Percentiles rank a stretch among this genome's conserved stretches.
These are phyloP conservation scores for Paralagenidium karlingii DNA, from an alignment of 352 stramenopile genomes.

Conservation along the genomic window DNA sequence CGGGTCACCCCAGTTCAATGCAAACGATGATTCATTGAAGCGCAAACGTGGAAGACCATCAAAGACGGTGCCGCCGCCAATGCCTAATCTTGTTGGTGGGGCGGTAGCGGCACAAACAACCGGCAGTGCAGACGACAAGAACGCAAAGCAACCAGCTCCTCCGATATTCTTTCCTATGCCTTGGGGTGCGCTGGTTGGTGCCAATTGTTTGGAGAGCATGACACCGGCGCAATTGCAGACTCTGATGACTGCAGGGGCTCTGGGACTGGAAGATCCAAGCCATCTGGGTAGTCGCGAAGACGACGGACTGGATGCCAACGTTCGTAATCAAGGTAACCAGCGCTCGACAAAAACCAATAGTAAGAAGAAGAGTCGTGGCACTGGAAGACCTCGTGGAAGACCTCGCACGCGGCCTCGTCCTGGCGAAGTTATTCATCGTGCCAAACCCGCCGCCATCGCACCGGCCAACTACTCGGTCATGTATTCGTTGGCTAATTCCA, in stretches of 20 bases:
- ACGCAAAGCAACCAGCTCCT: slow-evolving; percentile 1
- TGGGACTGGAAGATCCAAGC: slow-evolving; percentile 23
- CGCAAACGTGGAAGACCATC: slow-evolving; percentile 52
- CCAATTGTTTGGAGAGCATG: slow-evolving; percentile 24
- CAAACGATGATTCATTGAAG: slow-evolving; percentile 47
- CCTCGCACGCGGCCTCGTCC: slow-evolving; percentile 58
- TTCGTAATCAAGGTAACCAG: slow-evolving; percentile 15
- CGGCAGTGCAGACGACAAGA: too few species aligned
- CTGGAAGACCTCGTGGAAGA: slow-evolving; percentile 51
- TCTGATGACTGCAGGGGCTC: slow-evolving; percentile 41
- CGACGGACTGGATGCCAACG: slow-evolving; percentile 10
- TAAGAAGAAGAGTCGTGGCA: slow-evolving; percentile 73
- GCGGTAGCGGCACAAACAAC: too few species aligned
- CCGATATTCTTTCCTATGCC: neutral
- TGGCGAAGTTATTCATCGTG: slow-evolving; percentile 58
- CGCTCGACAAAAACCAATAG: too few species aligned
- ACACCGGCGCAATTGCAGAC: slow-evolving; percentile 57
- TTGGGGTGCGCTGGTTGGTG: slow-evolving; percentile 9
- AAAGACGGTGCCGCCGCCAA: too few species aligned
- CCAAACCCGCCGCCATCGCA: slow-evolving; percentile 55
- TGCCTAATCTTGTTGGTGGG: too few species aligned
- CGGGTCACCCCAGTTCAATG: too few species aligned
- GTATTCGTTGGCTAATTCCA: too few species aligned
- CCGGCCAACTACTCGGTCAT: slow-evolving; percentile 66
- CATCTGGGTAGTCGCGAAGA: slow-evolving; percentile 16